Evolutionary conservation across 306 rosid genomes (phyloP).

Genomic region (Arachis stenosperma): DNA sequence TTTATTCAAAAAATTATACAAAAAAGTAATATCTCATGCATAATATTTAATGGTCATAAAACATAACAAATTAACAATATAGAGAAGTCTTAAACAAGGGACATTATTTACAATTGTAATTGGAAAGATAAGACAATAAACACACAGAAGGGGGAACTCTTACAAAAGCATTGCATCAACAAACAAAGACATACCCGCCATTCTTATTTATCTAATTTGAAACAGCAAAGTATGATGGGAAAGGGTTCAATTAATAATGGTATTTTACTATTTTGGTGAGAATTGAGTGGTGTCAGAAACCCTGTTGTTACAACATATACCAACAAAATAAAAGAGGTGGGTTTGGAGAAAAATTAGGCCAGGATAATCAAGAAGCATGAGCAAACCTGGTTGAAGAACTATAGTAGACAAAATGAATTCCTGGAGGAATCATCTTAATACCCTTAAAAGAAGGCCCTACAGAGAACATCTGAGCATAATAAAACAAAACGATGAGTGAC

Average conservation of each 20-base stretch:
- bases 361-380: conserved; percentile 24
- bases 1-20: conserved; percentile 3
- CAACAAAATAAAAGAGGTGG: conserved; percentile 11
- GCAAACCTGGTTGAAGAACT: conserved; percentile 83
- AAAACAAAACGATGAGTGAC: conserved; percentile 11
- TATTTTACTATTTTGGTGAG: neutral
- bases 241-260: neutral
- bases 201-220: neutral
- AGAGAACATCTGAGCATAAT: conserved; percentile 56
- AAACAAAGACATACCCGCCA: neutral
- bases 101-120: conserved; percentile 7
- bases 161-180: neutral
- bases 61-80: neutral
- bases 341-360: neutral
- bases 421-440: conserved; percentile 94
- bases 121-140: conserved; percentile 7
- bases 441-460: conserved; percentile 90
- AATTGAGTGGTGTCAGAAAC: neutral
- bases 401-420: conserved; percentile 83
- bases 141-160: neutral
- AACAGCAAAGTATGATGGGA: neutral
- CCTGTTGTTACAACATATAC: neutral
- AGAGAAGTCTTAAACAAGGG: neutral
- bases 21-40: conserved; percentile 15
- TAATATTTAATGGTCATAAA: conserved; percentile 1